These are phyloP conservation scores for Penicillium manginii DNA, from an alignment of 495 filamentous ascomycete species.

Conservation along the genomic window DNA sequence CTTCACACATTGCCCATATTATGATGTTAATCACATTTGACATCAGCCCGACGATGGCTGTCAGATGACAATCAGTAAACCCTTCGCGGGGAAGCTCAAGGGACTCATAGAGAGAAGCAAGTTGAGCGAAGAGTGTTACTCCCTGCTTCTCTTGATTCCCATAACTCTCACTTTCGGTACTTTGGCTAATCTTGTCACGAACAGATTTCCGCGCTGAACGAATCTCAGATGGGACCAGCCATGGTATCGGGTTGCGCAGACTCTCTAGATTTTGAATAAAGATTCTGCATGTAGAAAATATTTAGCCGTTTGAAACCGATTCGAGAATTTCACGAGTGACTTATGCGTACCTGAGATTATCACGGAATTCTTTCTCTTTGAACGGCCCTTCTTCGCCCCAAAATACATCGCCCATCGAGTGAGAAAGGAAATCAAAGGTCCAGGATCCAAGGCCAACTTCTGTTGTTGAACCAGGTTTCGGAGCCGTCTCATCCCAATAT, in stretches of 20 bases:
- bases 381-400: neutral
- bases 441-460: neutral
- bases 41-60: neutral
- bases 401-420: neutral
- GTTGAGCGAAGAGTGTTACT: neutral
- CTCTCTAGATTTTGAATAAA: conserved; percentile 1
- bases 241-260: conserved; percentile 1
- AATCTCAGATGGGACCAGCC: conserved; percentile 2
- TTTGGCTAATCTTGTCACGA: neutral
- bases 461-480: neutral
- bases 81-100: neutral
- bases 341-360: neutral
- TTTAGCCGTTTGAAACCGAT: neutral
- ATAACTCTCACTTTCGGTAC: neutral
- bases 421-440: neutral
- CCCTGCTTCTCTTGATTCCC: neutral
- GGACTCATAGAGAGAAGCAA: neutral
- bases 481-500: neutral
- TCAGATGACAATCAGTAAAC: conserved; percentile 1
- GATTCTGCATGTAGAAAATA: neutral
- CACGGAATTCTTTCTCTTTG: neutral
- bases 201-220: neutral
- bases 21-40: conserved; percentile 4
- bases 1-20: conserved; percentile 4
- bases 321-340: neutral